Conservation (phyloP, 75 land plant genomes). For the Cupressus sempervirens region DNA sequence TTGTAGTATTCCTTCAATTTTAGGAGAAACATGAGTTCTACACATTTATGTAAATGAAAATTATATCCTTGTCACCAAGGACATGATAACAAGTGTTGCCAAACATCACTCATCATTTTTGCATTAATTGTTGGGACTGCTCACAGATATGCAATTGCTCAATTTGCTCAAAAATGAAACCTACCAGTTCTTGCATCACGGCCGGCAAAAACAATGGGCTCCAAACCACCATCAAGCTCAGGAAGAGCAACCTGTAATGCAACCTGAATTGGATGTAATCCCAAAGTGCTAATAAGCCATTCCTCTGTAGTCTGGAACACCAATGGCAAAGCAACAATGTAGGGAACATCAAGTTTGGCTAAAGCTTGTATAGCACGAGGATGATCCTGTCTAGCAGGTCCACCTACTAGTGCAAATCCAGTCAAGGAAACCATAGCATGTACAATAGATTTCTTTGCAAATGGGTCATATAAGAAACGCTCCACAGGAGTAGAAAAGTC, state of each 20-base stretch:
- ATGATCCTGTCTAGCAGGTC: conserved; percentile 98
- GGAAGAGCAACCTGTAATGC: conserved; percentile 98
- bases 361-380: conserved; percentile 90
- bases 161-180: conserved; percentile 8
- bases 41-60: not conserved
- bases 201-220: conserved; percentile 98
- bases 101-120: not conserved
- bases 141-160: too few species aligned
- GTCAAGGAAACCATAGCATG: conserved; percentile 88
- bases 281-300: conserved; percentile 93
- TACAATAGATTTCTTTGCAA: conserved; percentile 80
- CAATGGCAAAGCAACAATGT: conserved; percentile 92
- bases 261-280: conserved; percentile 97
- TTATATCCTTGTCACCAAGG: not conserved
- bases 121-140: not conserved
- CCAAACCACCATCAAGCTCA: conserved; percentile 99
- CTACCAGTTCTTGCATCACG: conserved; percentile 92
- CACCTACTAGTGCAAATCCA: conserved; percentile 98
- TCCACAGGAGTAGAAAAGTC: conserved; percentile 95
- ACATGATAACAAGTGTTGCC: not conserved
- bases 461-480: conserved; percentile 74
- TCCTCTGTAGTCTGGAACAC: conserved; percentile 99
- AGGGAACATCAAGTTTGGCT: conserved; percentile 94
- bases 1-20: not conserved
- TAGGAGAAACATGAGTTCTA: not conserved